Evolutionary conservation across 371 early-diverging fungal genomes (phyloP).

Genomic region (Globomyces sp.): DNA sequence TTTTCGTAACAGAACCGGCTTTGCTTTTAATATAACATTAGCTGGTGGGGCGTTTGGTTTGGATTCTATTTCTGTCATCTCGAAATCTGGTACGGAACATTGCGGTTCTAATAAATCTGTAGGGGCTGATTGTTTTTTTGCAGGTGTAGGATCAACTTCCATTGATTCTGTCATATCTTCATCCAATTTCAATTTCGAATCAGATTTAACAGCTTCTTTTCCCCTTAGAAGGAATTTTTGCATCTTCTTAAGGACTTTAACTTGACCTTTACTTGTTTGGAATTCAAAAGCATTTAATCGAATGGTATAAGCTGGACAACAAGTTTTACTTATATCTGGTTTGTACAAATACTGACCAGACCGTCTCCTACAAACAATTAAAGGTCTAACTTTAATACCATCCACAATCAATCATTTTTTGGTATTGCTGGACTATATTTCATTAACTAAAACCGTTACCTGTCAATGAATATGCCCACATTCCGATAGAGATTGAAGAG

Average conservation of each 20-base stretch:
- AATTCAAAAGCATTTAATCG: slow-evolving; percentile 40
- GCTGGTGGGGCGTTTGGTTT: neutral
- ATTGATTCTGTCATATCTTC: slow-evolving; percentile 2
- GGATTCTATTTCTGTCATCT: neutral
- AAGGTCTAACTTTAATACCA: slow-evolving; percentile 48
- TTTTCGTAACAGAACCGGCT: slow-evolving; percentile 8
- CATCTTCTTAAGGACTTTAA: slow-evolving; percentile 60
- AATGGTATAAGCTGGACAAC: slow-evolving; percentile 58
- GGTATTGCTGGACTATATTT: slow-evolving; percentile 36
- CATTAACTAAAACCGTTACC: too few species aligned
- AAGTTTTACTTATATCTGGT: slow-evolving; percentile 45
- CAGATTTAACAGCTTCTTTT: neutral
- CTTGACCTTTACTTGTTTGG: slow-evolving; percentile 60
- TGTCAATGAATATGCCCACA: slow-evolving; percentile 34
- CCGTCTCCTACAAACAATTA: slow-evolving; percentile 40
- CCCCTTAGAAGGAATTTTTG: slow-evolving; percentile 23
- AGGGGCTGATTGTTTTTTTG: neutral
- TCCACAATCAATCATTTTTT: slow-evolving; percentile 57
- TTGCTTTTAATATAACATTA: slow-evolving; percentile 6
- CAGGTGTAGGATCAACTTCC: neutral
- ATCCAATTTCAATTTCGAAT: neutral
- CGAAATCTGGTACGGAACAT: neutral
- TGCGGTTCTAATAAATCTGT: neutral
- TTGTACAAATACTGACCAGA: slow-evolving; percentile 54
- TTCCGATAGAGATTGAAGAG: slow-evolving; percentile 31